Conservation (phyloP, 345 rosid species). For the Aquilaria sinensis region DNA sequence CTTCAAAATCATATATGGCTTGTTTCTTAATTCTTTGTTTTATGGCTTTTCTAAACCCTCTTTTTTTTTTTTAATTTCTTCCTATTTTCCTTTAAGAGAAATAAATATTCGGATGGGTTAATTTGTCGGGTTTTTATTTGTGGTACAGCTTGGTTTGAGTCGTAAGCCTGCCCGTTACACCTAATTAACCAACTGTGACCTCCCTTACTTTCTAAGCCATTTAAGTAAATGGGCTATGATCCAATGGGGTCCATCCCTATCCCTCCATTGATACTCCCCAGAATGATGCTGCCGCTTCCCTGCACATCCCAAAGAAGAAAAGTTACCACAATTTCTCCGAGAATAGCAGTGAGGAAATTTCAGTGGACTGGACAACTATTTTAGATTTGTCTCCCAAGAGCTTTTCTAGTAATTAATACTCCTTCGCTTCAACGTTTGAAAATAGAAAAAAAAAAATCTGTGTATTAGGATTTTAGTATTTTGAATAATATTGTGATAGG, state of each 20-base stretch:
- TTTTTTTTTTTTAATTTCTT: slow-evolving; percentile 16
- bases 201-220: slow-evolving; percentile 60
- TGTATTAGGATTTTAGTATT: too few relatives aligned
- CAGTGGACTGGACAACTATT: too few relatives aligned
- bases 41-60: slow-evolving; percentile 18
- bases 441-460: too few relatives aligned
- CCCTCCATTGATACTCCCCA: slow-evolving; percentile 23
- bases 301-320: not conserved
- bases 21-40: slow-evolving; percentile 9
- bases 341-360: too few relatives aligned
- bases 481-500: too few relatives aligned
- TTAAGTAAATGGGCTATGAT: slow-evolving; percentile 17
- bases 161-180: slow-evolving; percentile 35
- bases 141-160: slow-evolving; percentile 24
- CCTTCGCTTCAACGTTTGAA: too few relatives aligned
- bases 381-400: too few relatives aligned
- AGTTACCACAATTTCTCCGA: too few relatives aligned
- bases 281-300: slow-evolving; percentile 24
- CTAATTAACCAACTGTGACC: slow-evolving; percentile 45
- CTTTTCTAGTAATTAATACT: too few relatives aligned
- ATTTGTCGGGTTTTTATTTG: slow-evolving; percentile 1
- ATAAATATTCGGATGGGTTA: too few relatives aligned
- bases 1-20: slow-evolving; percentile 9
- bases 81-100: not conserved
- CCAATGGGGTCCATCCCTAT: slow-evolving; percentile 15